phyloP scores from a whole-genome alignment of 768 basidiomycete species.

The Tubosaeta sp. region DNA sequence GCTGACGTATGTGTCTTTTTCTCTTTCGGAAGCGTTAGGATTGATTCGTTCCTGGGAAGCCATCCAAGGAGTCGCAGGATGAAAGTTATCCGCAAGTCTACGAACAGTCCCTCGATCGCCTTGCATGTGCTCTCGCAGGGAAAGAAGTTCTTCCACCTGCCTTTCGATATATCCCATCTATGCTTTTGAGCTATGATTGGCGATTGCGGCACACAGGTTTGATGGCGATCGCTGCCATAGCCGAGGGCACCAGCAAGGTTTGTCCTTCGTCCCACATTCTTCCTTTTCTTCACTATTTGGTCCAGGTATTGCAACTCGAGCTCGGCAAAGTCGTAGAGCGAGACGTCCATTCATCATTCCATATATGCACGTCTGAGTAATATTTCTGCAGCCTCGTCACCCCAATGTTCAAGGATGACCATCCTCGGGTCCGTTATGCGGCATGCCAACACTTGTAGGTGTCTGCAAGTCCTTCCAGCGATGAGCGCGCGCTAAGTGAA shows the following conservation, averaged over 20 bases:
- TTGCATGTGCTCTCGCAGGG: constrained; percentile 79
- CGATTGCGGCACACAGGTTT: constrained; percentile 78
- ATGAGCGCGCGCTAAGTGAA: neutral
- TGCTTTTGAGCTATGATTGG: constrained; percentile 84
- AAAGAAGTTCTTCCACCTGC: constrained; percentile 71
- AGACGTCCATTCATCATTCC: constrained; percentile 21
- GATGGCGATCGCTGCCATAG: constrained; percentile 83
- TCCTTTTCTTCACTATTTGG: neutral
- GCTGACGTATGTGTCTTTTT: constrained; percentile 58
- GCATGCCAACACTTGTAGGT: constrained; percentile 83
- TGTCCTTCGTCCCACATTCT: neutral
- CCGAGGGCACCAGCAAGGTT: constrained; percentile 77
- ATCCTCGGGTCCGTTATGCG: constrained; percentile 70
- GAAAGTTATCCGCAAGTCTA: constrained; percentile 71
- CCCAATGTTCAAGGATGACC: constrained; percentile 72
- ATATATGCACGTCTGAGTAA: neutral
- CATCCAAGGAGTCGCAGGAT: constrained; percentile 54
- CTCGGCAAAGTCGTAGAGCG: constrained; percentile 80
- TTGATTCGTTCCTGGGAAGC: constrained; percentile 36
- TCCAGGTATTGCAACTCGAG: constrained; percentile 73
- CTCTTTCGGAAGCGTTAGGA: neutral
- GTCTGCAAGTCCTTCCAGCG: constrained; percentile 4
- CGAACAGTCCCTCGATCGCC: constrained; percentile 77
- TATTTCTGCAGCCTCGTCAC: constrained; percentile 53
- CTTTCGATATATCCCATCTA: constrained; percentile 78